These are phyloP conservation scores for Fusarium sp. DNA, from an alignment of 2,329 filamentous ascomycete species.

Conservation along the genomic window DNA sequence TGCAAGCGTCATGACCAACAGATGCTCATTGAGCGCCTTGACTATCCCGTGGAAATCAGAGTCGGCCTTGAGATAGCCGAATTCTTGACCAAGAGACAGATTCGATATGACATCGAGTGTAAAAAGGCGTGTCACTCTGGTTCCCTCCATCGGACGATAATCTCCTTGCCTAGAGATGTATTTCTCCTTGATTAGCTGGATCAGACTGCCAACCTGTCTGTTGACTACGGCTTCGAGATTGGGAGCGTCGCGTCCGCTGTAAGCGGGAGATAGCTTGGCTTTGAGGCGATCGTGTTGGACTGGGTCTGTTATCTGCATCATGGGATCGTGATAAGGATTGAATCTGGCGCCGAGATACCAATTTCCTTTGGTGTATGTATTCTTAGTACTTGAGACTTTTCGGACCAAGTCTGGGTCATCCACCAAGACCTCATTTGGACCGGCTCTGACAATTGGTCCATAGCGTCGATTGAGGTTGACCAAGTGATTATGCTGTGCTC, in stretches of 20 bases:
- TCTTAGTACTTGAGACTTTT: background rate
- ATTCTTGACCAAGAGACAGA: background rate
- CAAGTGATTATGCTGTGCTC: background rate
- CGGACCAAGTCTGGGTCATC: background rate
- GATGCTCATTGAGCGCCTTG: background rate
- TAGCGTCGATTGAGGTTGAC: background rate
- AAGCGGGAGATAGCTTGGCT: background rate
- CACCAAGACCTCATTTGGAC: background rate
- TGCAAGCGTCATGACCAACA: background rate
- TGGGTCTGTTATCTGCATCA: background rate
- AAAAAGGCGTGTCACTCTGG: background rate
- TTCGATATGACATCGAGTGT: background rate
- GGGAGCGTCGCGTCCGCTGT: background rate
- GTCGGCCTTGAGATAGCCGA: background rate
- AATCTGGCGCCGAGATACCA: background rate
- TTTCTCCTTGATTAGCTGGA: background rate
- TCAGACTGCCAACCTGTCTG: background rate
- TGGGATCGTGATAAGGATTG: background rate
- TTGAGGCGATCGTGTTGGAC: background rate
- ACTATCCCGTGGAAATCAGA: background rate
- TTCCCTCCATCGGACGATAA: background rate
- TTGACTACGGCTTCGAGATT: background rate
- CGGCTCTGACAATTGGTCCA: background rate
- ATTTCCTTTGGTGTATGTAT: background rate
- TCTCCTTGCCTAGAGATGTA: background rate